A percentile compares a stretch with the other conserved stretches of the same genome.
phyloP scores from a whole-genome alignment of 208 protist species.

The Herpetomonas tarakana region DNA sequence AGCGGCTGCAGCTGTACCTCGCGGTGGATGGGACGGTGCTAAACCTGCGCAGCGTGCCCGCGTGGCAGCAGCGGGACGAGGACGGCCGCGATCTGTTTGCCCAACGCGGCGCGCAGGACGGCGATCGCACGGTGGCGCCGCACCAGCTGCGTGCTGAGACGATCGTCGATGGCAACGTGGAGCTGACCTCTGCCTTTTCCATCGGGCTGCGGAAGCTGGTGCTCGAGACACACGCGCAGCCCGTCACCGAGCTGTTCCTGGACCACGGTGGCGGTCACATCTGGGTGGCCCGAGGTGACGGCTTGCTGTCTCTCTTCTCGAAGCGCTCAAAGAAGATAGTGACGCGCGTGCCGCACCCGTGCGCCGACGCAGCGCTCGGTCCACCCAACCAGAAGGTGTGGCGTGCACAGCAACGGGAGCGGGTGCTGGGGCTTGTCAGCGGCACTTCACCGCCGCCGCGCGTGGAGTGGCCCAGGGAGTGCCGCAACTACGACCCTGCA shows the following conservation, averaged over 20 bases:
- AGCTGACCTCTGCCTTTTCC: conserved; percentile 30
- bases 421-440: conserved; percentile 2
- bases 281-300: conserved; percentile 79
- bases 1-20: conserved; percentile 74
- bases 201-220: conserved; percentile 46
- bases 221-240: conserved; percentile 75
- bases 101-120: conserved; percentile 3
- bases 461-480: conserved; percentile 64
- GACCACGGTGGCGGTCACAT: conserved; percentile 45
- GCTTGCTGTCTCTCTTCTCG: conserved; percentile 65
- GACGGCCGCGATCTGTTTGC: conserved; percentile 51
- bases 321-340: conserved; percentile 63
- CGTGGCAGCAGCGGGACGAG: conserved; percentile 36
- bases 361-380: conserved; percentile 43
- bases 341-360: conserved; percentile 67
- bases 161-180: conserved; percentile 18
- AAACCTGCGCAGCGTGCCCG: conserved; percentile 54
- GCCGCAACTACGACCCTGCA: conserved; percentile 28
- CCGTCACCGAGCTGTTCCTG: conserved; percentile 61
- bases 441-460: conserved; percentile 15
- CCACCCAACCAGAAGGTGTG: conserved; percentile 44
- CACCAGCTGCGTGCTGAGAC: conserved; percentile 18
- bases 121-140: background rate
- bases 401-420: conserved; percentile 35
- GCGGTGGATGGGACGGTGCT: conserved; percentile 72